Evolutionary conservation across 2,329 filamentous ascomycete species (phyloP), one percentile per base, ranked within the genome.

Genomic region (Colletotrichum viniferum): DNA sequence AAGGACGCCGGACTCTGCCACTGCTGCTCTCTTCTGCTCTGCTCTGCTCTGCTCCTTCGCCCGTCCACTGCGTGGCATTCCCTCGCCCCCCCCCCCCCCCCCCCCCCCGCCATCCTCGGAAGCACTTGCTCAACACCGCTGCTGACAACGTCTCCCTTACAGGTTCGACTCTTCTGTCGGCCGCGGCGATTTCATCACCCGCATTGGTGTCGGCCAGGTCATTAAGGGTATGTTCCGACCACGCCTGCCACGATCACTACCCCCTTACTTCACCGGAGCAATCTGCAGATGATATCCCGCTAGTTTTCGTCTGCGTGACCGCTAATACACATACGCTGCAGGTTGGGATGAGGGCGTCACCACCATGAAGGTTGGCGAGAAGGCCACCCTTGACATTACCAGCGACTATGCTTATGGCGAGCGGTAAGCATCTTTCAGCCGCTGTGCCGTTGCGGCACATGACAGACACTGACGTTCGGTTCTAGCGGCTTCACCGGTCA

Each of bases 101-200:
- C 30, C 62, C 69, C 30, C 55, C 34, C 16, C 30, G 28, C 43
- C 21, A 30, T 26, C 38, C n/a, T 28, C n/a, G 5, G 43, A 26
- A 13, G 26, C 34, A 32, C 21, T 63, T 38, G 60, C 21, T 38
- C 32, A 63, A 38, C 26, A 7, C 18, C 60, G 36, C n/a, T 38
- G 60, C 60, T 63, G 24, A 63, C 32, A 36, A 13, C 21, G 32
- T 36, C 16, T 32, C 9, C 30, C 21, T 73, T 69, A 48, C 80
- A 98, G 96, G 85, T 98, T 99, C 87, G 97, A 98, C 87, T 94
- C 93, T 76, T 98, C 96, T 21, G 89, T 93, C 78, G 93, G 92
- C 77, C 92, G 95, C 71, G 93, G 92, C 65, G 92, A 95, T 84
- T 96, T 98, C 82, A 87, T 91, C 77, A 94, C 92, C 77, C 83